A percentile compares a stretch with the other conserved stretches of the same genome.
These are phyloP conservation scores for Eruca vesicaria DNA, from an alignment of 441 rosid genomes.

Conservation along the genomic window DNA sequence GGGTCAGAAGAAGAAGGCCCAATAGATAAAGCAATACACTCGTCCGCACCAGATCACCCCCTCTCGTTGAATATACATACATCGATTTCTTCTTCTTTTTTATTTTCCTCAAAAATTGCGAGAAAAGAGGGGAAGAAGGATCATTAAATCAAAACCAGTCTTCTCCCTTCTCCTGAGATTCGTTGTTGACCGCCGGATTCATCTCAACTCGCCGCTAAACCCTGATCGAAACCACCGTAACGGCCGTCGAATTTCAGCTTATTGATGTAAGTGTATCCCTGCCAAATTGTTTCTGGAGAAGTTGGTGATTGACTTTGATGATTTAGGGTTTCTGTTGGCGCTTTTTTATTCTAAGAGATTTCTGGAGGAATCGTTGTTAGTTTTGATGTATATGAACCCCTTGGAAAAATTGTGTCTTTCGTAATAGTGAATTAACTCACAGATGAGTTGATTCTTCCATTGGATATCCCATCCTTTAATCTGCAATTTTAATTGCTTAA, in stretches of 20 bases:
- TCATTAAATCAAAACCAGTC: not conserved
- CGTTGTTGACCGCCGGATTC: slow-evolving; percentile 11
- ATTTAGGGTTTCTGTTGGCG: slow-evolving; percentile 16
- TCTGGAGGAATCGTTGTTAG: too few relatives aligned
- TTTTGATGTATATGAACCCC: too few relatives aligned
- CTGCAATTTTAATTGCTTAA: too few relatives aligned
- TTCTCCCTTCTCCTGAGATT: not conserved
- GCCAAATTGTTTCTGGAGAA: not conserved
- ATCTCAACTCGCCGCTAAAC: slow-evolving; percentile 6
- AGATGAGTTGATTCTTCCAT: too few relatives aligned
- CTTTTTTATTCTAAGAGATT: too few relatives aligned
- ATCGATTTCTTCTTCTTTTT: not conserved
- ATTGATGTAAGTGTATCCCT: slow-evolving; percentile 3
- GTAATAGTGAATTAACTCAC: too few relatives aligned
- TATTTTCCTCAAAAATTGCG: not conserved
- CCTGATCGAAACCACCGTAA: not conserved
- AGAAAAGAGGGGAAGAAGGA: not conserved
- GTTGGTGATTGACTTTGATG: not conserved
- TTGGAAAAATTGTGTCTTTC: too few relatives aligned
- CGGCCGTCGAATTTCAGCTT: slow-evolving; percentile 1
- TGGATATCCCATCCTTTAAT: too few relatives aligned
- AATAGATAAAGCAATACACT: not conserved
- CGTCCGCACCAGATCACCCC: not conserved
- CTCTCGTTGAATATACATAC: not conserved
- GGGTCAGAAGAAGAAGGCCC: slow-evolving; percentile 14